These are phyloP conservation scores for Exutisphaerella laricina DNA, from an alignment of 2,329 filamentous ascomycete genomes.

Conservation along the genomic window DNA sequence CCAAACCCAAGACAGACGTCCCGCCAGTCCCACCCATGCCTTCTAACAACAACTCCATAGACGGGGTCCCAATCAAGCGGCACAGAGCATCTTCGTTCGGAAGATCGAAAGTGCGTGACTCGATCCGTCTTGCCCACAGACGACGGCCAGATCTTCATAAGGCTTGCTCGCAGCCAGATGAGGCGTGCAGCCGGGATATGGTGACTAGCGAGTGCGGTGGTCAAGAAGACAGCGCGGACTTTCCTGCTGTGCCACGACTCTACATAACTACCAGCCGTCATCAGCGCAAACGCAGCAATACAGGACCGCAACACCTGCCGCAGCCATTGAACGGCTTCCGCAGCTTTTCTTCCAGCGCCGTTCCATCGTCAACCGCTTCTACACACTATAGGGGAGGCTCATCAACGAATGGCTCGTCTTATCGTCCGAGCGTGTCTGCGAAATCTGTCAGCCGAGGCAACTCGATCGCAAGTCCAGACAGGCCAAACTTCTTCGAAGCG, in stretches of 20 bases:
- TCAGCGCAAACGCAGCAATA: conserved; percentile 83
- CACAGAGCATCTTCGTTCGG: conserved; percentile 28
- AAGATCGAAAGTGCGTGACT: conserved; percentile 69
- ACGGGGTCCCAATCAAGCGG: conserved; percentile 27
- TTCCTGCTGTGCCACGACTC: conserved; percentile 67
- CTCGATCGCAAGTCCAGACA: conserved; percentile 25
- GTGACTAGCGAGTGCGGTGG: conserved; percentile 4
- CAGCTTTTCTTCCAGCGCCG: conserved; percentile 60
- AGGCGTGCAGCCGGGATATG: conserved; percentile 6
- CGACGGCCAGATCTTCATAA: conserved; percentile 23
- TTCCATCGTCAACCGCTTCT: conserved; percentile 35
- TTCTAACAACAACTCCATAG: conserved; percentile 23
- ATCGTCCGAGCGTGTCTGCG: conserved; percentile 23
- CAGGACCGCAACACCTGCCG: conserved; percentile 62
- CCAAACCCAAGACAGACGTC: conserved; percentile 24
- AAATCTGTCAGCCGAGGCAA: conserved; percentile 25
- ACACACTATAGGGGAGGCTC: conserved; percentile 12
- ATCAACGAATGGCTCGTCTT: conserved; percentile 21
- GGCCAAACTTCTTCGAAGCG: conserved; percentile 69
- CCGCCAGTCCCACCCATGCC: conserved; percentile 25
- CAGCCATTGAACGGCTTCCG: conserved; percentile 65
- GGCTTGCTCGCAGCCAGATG: conserved; percentile 14
- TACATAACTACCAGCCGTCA: conserved; percentile 56
- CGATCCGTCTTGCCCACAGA: conserved; percentile 80
- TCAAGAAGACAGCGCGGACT: conserved; percentile 57